phyloP scores from a whole-genome alignment of 148 eudicot genomes.

The Chenopodium formosanum region DNA sequence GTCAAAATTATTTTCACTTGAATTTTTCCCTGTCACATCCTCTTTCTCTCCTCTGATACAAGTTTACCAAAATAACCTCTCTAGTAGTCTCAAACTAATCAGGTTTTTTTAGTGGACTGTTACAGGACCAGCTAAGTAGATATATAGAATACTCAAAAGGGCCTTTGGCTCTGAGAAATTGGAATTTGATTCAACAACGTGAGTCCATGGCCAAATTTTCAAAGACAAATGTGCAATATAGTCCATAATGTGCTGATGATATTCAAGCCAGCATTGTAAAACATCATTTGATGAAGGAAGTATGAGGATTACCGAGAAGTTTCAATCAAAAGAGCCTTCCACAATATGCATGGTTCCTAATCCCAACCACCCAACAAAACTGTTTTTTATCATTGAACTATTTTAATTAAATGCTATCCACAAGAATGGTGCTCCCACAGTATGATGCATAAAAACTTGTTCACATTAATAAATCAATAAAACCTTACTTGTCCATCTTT shows the following conservation, averaged over 20 bases:
- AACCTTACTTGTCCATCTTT: conserved; percentile 91
- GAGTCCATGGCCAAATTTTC: no score
- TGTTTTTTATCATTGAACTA: neutral
- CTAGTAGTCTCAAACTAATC: neutral
- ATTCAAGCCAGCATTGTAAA: neutral
- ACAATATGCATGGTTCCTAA: neutral
- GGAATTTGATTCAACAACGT: neutral
- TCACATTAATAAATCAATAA: conserved; percentile 2
- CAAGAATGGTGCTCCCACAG: neutral
- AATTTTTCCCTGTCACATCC: no score
- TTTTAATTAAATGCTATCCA: neutral
- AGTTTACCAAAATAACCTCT: neutral
- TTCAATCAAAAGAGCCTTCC: neutral
- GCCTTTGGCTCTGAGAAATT: neutral
- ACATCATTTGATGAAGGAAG: neutral
- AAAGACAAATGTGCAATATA: neutral
- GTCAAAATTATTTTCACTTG: no score
- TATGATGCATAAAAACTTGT: neutral
- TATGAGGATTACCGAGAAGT: no score
- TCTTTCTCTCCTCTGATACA: neutral
- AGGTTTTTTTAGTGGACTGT: neutral
- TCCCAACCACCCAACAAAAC: neutral
- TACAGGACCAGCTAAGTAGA: neutral
- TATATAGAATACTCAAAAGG: neutral
- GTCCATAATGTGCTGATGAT: neutral